Base-by-base conservation (phyloP, 192 early-diverging fungal genomes). In the Podila clonocystis region DNA sequence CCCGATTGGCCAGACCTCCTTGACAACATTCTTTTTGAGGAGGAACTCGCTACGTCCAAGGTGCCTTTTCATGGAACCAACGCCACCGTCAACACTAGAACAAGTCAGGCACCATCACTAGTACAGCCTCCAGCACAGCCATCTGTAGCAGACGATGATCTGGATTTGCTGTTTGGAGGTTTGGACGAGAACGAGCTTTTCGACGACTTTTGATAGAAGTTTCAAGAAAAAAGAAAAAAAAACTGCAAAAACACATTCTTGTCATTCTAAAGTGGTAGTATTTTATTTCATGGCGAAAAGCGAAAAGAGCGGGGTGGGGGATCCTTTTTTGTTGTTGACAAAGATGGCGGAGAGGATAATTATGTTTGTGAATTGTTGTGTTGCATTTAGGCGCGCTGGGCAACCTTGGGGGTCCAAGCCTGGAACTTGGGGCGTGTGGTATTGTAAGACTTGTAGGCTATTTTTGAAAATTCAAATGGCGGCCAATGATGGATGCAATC, bases 401-500 rank as follows among this genome's bases (percentile, higher is more conserved):
- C 83, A 67, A 75, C 84, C 68, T 83, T 75, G 63, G 90, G 90
- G 65, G 84, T 79, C 90, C 90, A 91, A 24, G 86, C 85, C 30
- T 74, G 60, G 55, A 89, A 64, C 75, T 91, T 91, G 22, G 87
- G 63, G 70, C 67, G 75, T 36, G 87, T 89, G 58, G 90, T 91
- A 62, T 85, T 89, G 83, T 89, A 91, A 15, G 88, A 72, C 73
- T 78, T 89, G 82, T 72, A 91, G 30, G 88, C 88, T 74, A 76
- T 11, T 17, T 24, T 26, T 8, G 29, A 17, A 61, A 19, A 0
- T 26, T 9, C 22, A 61, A 30, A 61, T 26, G 30, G 22, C 7
- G 62, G n/a, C 1, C 41, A 45, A 15, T 17, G 41, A 45, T 17
- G 41, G 13, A 45, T 45, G 11, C 3, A 12, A 45, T 45, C 41